Base-by-base conservation (phyloP, 768 basidiomycete genomes). In the Leucocoprinus birnbaumii region DNA sequence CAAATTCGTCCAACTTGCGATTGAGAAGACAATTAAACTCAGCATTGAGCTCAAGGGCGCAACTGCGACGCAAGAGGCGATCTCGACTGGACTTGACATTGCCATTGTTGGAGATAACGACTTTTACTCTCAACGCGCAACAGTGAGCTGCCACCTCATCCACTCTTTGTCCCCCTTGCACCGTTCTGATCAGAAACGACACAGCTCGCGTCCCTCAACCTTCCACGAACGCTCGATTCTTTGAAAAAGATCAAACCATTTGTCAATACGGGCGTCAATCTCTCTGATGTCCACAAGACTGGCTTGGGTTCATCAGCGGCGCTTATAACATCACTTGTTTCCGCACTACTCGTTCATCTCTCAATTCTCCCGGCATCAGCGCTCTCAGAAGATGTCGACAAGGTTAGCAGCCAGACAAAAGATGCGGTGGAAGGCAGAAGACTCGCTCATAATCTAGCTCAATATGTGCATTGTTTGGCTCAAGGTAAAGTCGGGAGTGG, bases 401-500 rank as follows among this genome's bases (percentile, higher is more conserved):
- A 31, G 11, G 11, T 5, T 31, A 31, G 31, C 31, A 31, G 11
- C 31, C 5, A 19, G 21, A 22, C n/a, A 19, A 27, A 47, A 37
- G 1, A 6, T 21, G 31, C 14, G 7, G 21, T 27, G 14, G 25
- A 41, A 9, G 54, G 48, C 27, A 73, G 83, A 57, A 70, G 73
- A 57, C 70, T 97, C 16, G 87, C 91, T 0, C 97, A 99, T 70
- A 98, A 97, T 67, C 80, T 91, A 41, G 87, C 97, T 3, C 97
- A 99, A 66, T 97, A 87, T 66, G 83, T 94, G 6, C 97, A 99
- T 68, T 98, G 94, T 65, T 76, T 94, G 35, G 97, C 96, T 0
- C 97, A 99, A 72, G 97, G 97, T 38, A 99, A 99, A 71, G 87
- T 99, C 14, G 97, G 97, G 26, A 94, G 91, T 63, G 97, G 97